These are phyloP conservation scores for Argentina anserina DNA, from an alignment of 306 rosid species.

Conservation along the genomic window DNA sequence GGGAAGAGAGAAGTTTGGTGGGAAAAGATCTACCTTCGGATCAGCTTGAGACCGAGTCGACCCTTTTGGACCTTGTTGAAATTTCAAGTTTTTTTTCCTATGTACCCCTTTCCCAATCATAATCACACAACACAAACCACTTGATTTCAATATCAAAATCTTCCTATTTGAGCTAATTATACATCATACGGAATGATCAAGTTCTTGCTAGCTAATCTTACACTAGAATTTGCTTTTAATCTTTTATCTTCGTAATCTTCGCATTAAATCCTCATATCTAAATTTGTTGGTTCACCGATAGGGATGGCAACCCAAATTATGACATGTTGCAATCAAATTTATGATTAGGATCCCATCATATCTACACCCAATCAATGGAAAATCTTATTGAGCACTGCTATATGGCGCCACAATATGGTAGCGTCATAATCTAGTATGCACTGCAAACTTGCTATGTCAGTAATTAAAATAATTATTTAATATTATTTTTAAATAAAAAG, in stretches of 20 bases:
- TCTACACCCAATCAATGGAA: background rate
- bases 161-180: background rate
- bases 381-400: no score
- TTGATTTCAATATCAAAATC: background rate
- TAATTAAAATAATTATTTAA: no score
- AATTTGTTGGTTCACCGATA: background rate
- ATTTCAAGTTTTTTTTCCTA: background rate
- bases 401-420: no score
- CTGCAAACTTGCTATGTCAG: no score
- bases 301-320: background rate
- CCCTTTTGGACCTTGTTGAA: slow-evolving; percentile 51
- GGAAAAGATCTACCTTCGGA: slow-evolving; percentile 31
- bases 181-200: background rate
- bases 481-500: no score
- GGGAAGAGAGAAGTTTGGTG: slow-evolving; percentile 49
- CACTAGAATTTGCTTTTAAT: background rate
- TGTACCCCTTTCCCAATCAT: background rate
- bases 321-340: background rate
- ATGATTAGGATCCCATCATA: background rate
- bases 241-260: background rate
- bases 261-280: background rate
- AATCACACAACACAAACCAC: no score
- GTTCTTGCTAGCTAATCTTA: background rate
- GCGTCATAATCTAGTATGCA: no score
- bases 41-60: slow-evolving; percentile 31